phyloP scores from a whole-genome alignment of 2,329 filamentous ascomycete species.

The Thielaviopsis populi region DNA sequence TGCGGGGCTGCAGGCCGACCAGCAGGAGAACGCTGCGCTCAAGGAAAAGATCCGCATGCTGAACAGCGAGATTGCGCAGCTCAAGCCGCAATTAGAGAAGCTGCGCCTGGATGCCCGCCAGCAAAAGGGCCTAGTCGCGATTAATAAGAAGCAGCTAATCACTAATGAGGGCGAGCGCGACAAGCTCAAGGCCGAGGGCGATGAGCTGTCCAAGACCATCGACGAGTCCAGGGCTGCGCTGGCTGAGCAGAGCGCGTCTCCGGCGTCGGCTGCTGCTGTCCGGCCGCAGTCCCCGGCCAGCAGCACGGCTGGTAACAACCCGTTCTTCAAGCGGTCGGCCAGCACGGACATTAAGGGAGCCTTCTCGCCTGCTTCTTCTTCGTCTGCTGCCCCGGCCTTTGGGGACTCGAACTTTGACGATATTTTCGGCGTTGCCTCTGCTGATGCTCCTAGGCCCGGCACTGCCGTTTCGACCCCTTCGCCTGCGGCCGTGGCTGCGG shows the following conservation, averaged over 20 bases:
- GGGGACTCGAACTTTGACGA: slow-evolving; percentile 66
- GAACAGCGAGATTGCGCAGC: slow-evolving; percentile 66
- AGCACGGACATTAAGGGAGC: slow-evolving; percentile 45
- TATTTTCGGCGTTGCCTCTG: slow-evolving; percentile 53
- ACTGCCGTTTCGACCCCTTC: slow-evolving; percentile 42
- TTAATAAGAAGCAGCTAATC: slow-evolving; percentile 93
- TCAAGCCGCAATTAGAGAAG: slow-evolving; percentile 88
- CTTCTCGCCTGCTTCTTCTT: slow-evolving; percentile 29
- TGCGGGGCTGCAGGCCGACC: slow-evolving; percentile 64
- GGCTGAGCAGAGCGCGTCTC: slow-evolving; percentile 32
- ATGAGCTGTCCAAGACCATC: slow-evolving; percentile 41
- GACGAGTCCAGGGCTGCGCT: slow-evolving; percentile 9
- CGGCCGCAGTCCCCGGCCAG: slow-evolving; percentile 54
- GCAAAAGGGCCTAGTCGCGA: slow-evolving; percentile 89
- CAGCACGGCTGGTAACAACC: slow-evolving; percentile 53
- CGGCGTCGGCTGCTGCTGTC: slow-evolving; percentile 36
- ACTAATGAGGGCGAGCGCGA: slow-evolving; percentile 83
- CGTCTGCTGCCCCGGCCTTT: slow-evolving; percentile 30
- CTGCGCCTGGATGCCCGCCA: slow-evolving; percentile 81
- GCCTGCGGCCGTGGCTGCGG: slow-evolving; percentile 26
- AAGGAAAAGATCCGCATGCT: slow-evolving; percentile 77
- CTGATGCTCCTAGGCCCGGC: slow-evolving; percentile 23
- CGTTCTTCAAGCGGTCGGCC: slow-evolving; percentile 68
- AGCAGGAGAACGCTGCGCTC: slow-evolving; percentile 70
- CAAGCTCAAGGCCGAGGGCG: slow-evolving; percentile 67